A percentile compares a stretch with the other conserved stretches of the same genome.
phyloP scores from a whole-genome alignment of 2,329 filamentous ascomycete genomes.

The Hirsutella minnesotensis region DNA sequence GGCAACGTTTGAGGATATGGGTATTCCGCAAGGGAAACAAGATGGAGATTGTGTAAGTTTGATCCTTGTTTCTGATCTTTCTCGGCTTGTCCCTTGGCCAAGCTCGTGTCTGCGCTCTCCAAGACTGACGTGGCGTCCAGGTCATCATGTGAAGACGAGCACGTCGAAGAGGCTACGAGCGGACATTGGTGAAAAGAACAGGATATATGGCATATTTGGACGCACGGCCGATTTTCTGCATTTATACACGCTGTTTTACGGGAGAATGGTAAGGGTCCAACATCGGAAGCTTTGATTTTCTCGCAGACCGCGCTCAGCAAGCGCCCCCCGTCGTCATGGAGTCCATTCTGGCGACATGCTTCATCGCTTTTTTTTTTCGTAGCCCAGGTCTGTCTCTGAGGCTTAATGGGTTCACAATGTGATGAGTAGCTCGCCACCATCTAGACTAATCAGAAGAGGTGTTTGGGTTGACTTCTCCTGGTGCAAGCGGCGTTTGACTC shows the following conservation, averaged over 20 bases:
- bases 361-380: neutral
- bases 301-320: neutral
- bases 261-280: neutral
- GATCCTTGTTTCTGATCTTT: too few species aligned
- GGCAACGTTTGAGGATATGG: slow-evolving; percentile 97
- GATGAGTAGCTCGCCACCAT: neutral
- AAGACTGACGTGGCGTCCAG: slow-evolving; percentile 5
- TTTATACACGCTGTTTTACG: neutral
- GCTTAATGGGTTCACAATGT: neutral
- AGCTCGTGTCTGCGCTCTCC: neutral
- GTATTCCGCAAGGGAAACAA: slow-evolving; percentile 70
- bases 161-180: neutral
- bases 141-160: slow-evolving; percentile 14
- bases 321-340: neutral
- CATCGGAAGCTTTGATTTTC: neutral
- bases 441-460: neutral
- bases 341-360: neutral
- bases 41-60: slow-evolving; percentile 88
- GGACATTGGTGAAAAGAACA: neutral
- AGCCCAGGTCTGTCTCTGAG: too few species aligned
- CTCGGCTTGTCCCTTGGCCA: neutral
- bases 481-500: neutral
- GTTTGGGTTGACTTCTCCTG: too few species aligned
- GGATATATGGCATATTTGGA: neutral
- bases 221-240: neutral